Evolutionary conservation across 2,329 filamentous ascomycete genomes (phyloP), one percentile per base, ranked within the genome.

Genomic region (Beauveria sp.): DNA sequence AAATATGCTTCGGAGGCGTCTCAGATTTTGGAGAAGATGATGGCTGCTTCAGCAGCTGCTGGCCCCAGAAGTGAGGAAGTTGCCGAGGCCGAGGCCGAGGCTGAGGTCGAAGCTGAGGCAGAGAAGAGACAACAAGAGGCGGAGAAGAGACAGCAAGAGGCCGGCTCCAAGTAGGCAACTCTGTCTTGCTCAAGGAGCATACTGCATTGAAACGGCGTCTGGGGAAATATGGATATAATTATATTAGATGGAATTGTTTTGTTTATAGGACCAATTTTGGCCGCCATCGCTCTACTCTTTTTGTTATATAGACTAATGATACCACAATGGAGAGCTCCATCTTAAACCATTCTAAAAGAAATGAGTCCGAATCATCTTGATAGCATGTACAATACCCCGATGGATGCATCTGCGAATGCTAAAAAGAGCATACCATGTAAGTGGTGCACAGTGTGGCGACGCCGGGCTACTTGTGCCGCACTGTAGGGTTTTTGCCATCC

Each of bases 1-100:
- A 86, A 87, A 75, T 92, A 82, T 69, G 85, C 88, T 6, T 81
- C 84, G 10, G 81, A 90, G 72, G 84, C 88, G 7, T 86, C 86
- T 34, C 78, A 77, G 12, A 82, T 88, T 63, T 78, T 88, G 73
- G 71, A 74, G 65, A 71, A 61, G 51, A 61, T 61, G 50, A 34
- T 24, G 26, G 58, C 58, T 47, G 40, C 57, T n/a, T 42, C 40
- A 20, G 50, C 28, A 3, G 30, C 42, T 14, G 51, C 51, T 22
- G 50, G 38, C 2, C 50, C 49, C 5, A 49, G 40, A 26, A 60
- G 49, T 10, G 68, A 74, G 55, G 56, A 62, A 12, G 51, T 52
- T 28, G 57, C 61, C 1, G 57, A 56, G 38, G 61, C 57, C 9
- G 46, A 60, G 18, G 56, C 57, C 18, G 45, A 57, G 46, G 53